These are phyloP conservation scores for Centella asiatica DNA, from an alignment of 129 eudicot species.

Conservation along the genomic window DNA sequence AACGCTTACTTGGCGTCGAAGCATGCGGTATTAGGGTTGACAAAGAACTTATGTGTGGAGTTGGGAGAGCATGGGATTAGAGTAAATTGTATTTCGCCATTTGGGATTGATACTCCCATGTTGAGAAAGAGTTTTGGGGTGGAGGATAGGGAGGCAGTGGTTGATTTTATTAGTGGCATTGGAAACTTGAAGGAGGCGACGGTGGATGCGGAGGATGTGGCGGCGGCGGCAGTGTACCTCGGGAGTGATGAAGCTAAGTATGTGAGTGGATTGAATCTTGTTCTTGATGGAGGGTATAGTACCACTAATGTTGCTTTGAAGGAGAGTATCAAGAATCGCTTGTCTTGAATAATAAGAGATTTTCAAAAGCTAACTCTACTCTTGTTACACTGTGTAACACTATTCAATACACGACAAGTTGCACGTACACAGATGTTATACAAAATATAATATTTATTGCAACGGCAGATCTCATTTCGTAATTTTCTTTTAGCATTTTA, in stretches of 20 bases:
- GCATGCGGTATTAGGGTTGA: constrained; percentile 5
- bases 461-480: too few relatives aligned
- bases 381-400: too few relatives aligned
- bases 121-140: background rate
- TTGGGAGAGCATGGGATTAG: constrained; percentile 4
- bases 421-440: too few relatives aligned
- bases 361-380: too few relatives aligned
- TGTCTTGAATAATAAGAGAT: too few relatives aligned
- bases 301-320: constrained; percentile 8
- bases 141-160: background rate
- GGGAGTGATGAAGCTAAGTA: constrained; percentile 12
- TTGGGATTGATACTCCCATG: background rate
- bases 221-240: constrained; percentile 1
- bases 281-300: constrained; percentile 11
- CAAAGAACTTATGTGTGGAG: constrained; percentile 6
- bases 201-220: constrained; percentile 5
- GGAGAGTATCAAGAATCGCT: too few relatives aligned
- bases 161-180: background rate
- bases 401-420: too few relatives aligned
- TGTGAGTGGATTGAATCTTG: constrained; percentile 15
- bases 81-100: constrained; percentile 8
- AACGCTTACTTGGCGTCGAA: constrained; percentile 3
- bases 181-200: background rate
- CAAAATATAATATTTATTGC: too few relatives aligned
- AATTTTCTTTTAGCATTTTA: too few relatives aligned